Base-by-base conservation (phyloP, 176 grass and related monocot species). In the Alopecurus myosuroides region DNA sequence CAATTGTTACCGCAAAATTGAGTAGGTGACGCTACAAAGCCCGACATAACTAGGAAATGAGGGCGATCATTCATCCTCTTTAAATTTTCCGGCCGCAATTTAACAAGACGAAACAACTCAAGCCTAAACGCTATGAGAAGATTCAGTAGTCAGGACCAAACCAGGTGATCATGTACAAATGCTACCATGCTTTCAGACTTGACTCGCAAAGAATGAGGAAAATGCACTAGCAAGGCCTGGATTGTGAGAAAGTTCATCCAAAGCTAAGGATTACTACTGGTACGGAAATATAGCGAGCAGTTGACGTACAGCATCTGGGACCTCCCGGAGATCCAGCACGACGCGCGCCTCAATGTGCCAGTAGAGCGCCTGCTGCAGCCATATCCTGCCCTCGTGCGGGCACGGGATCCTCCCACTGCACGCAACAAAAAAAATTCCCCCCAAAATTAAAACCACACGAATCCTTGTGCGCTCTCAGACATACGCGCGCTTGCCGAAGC, bases 321-420 rank as follows among this genome's bases (percentile, higher is more conserved):
- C 74, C 77, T 98, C 93, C 62, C 90, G 82, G 83, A 98, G 95
- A 83, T 98, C 91, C 87, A 98, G 84, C 33, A 98, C 93, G 22
- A 98, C 95, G 6, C 91, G 91, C 0, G 95, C 95, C 82, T 95
- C 95, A 26, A 98, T 98, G 70, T 98, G 91, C 93, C 95, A 98
- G 73, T 98, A 98, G 20, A 98, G 75, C 1, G 92, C 95, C 13
- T 74, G 85, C 81, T 98, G 91, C 57, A 98, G 77, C 95, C 95
- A 95, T 92, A 98, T 90, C 67, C 95, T 82, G 11, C 93, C 95
- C 37, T 93, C 53, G 51, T 93, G 89, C 25, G 95, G 93, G 61
- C 95, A 98, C 41, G 95, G 91, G 56, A 98, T 98, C 87, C 87
- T 95, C 82, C 82, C 95, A 87, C 95, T 98, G 74, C 44, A 76